Evolutionary conservation across 1,139 yeast species (phyloP), one percentile per base, ranked within the genome.

Genomic region (Lodderomyces elongisporus): DNA sequence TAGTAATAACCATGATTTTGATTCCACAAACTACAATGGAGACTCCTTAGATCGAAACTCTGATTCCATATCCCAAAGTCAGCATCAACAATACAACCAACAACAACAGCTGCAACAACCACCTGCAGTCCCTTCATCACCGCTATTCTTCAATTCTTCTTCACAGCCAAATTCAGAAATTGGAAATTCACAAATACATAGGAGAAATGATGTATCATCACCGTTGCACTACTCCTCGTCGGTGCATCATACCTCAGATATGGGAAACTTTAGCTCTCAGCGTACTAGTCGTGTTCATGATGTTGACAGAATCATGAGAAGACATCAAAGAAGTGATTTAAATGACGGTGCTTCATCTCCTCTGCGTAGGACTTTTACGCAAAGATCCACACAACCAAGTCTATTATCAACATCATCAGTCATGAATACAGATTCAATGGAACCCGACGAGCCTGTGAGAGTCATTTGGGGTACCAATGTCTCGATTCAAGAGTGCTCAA

Each of bases 401-500:
- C 42, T 43, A 26, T 26, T 27, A 18, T 51, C 59, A 16, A 51
- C 62, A 3, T 55, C 62, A 7, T 61, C 66, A 14, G 51, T 53
- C 26, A 45, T 58, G 12, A 51, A 47, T 34, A 52, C 63, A 12
- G 66, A 60, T 22, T 52, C 54, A 10, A 41, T 45, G 17, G 54
- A 41, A 30, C 49, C 47, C 23, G 79, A 74, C 39, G 93, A 81
- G 44, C 93, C 95, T 1, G 77, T 80, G 22, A 75, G 95, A 51
- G 95, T 91, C 37, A 89, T 91, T 50, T 91, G 99, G 99, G 99
- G 99, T 56, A 91, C 99, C 2, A 89, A 91, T 53, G 96, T 91
- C 20, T 83, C 94, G 27, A 88, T 93, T 48, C 85, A 79, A 49
- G 96, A 91, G 51, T 81, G 91, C 48, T 75, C 85, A 34, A 80